Evolutionary conservation across 2,329 filamentous ascomycete genomes (phyloP).

Genomic region (Fusarium redolens): DNA sequence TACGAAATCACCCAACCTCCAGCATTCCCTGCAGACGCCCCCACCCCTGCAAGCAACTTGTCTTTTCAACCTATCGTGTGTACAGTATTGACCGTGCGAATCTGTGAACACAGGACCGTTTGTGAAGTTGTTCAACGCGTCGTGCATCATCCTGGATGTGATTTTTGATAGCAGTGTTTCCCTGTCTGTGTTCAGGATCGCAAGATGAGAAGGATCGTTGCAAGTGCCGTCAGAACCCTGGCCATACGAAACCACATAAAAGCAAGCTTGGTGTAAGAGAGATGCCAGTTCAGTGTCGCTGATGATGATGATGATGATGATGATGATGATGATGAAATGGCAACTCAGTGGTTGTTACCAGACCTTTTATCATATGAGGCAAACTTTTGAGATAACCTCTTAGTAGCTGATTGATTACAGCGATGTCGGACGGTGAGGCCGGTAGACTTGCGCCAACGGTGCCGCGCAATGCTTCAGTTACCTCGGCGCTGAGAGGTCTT

Average conservation of each 20-base stretch:
- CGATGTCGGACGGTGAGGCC: constrained; percentile 45
- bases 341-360: constrained; percentile 23
- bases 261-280: constrained; percentile 3
- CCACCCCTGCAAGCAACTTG: constrained; percentile 33
- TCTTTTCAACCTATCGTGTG: constrained; percentile 22
- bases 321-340: constrained; percentile 16
- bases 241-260: not conserved
- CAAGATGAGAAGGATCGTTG: constrained; percentile 42
- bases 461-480: constrained; percentile 22
- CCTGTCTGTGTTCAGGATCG: constrained; percentile 39
- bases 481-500: constrained; percentile 25
- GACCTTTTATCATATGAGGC: constrained; percentile 20
- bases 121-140: constrained; percentile 36
- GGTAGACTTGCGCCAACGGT: constrained; percentile 36
- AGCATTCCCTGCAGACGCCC: constrained; percentile 35
- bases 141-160: constrained; percentile 42
- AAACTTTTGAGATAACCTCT: constrained; percentile 1
- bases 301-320: not conserved
- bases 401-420: constrained; percentile 17
- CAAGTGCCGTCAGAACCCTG: constrained; percentile 41
- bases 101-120: constrained; percentile 11
- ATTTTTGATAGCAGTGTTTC: constrained; percentile 38
- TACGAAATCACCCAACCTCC: constrained; percentile 44
- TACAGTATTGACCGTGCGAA: constrained; percentile 37
- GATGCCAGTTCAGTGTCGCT: constrained; percentile 19